Evolutionary conservation across 140 eudicot genomes (phyloP).

Genomic region (Oenanthe javanica): DNA sequence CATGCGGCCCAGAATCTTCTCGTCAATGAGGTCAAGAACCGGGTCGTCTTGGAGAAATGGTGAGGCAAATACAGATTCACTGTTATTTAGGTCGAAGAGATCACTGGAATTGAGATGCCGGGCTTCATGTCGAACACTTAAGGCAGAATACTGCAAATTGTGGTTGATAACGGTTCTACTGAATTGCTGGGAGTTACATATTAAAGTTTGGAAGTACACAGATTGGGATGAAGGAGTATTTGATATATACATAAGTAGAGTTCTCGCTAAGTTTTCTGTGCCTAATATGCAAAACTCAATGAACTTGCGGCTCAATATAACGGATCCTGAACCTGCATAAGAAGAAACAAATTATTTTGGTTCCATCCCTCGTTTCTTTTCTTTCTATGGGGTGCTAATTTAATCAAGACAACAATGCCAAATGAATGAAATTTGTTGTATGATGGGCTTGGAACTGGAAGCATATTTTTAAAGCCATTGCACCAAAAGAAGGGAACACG

Average conservation of each 20-base stretch:
- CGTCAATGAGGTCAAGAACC: conserved; percentile 72
- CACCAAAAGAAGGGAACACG: background rate
- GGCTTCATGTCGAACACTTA: conserved; percentile 33
- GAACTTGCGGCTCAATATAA: conserved; percentile 67
- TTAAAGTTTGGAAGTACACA: conserved; percentile 68
- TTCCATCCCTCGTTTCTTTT: background rate
- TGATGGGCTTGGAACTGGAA: background rate
- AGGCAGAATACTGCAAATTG: conserved; percentile 49
- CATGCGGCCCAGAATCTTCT: conserved; percentile 40
- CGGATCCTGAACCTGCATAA: conserved; percentile 62
- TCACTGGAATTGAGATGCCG: conserved; percentile 36
- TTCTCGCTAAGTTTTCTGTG: conserved; percentile 76
- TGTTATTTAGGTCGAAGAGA: conserved; percentile 33
- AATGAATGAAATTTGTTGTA: background rate
- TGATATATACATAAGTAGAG: conserved; percentile 80
- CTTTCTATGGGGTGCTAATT: background rate
- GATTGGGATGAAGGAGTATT: conserved; percentile 67
- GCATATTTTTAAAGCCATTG: background rate
- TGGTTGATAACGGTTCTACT: conserved; percentile 69
- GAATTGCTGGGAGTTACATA: conserved; percentile 68
- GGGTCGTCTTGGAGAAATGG: conserved; percentile 51
- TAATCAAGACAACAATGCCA: background rate
- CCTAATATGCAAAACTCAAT: conserved; percentile 73
- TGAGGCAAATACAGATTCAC: conserved; percentile 82
- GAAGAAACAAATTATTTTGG: background rate